Evolutionary conservation across 164 flowering plant species (phyloP), one percentile per base, ranked within the genome.

Genomic region (Houttuynia cordata): DNA sequence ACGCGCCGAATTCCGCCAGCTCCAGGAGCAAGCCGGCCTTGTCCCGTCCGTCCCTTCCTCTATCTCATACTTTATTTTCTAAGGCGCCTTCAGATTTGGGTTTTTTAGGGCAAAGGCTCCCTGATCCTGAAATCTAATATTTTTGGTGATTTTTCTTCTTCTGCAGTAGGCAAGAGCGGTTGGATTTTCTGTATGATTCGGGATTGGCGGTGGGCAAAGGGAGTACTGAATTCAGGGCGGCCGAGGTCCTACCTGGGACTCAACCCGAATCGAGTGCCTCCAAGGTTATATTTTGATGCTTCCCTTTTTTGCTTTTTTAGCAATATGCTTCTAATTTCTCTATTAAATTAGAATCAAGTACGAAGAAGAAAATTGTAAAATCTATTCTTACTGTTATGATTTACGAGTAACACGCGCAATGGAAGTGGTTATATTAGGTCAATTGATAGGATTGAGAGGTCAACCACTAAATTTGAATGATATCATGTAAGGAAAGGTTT

Each of bases 1-100:
- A 56, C 82, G 84, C 5, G 55, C 82, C 34, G 99, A 93, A 68
- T 93, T 87, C 67, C 87, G 97, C 19, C 85, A 70, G 15, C 85
- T 93, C 25, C 99, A 90, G 66, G 91, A 88, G 67, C 92, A 90
- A 71, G 97, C 97, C 37, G 99, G 97, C 51, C 82, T 93, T 47
- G 80, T 83, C 14, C 94, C 96, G 95, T 85, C 77, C 9, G 83
- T 70, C 15, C 23, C 37, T 30, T 6, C 6, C 37, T 6, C 2
- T 30, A 6, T 56, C 41, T 53, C 53, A 42, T 58, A 21, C 15
- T 52, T n/a, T 51, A 3, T 14, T 10, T 62, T 22, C 20, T 21
- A 22, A 52, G 21, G 18, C 9, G 13, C 7, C 17, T 12, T 39
- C 37, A 12, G 17, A 57, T 24, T 39, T 23, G 30, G 40, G 40